Evolutionary conservation across 306 rosid species (phyloP), one percentile per base, ranked within the genome.

Genomic region (Inga leiocalycina): DNA sequence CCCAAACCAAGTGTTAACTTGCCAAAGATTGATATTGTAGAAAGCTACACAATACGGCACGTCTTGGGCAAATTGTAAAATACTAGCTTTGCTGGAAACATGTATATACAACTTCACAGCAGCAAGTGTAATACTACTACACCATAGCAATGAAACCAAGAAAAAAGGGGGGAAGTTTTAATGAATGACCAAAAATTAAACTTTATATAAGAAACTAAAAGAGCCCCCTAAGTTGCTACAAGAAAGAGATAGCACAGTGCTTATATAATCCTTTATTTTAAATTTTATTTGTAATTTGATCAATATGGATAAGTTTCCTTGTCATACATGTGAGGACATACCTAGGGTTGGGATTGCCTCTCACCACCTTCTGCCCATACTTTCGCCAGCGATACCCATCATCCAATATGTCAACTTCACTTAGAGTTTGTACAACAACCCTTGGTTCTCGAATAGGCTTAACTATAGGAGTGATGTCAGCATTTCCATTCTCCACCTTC

Each of bases 371-470:
- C 91, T 97, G 99, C 85, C 99, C 99, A 81, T 97, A 97, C 88
- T 97, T 97, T 68, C 99, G 97, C 99, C 99, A 97, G 87, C 99
- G 99, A 77, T 97, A 97, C 77, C 99, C 99, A 82, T 97, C 99
- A 88, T 97, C 99, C 90, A 97, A 87, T 84, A 97, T 97, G 85
- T 97, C 99, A 71, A 97, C 98, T 93, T 97, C 99, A 85, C 99
- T 97, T 80, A 94, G 80, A 24, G 99, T 97, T 87, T 97, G 99
- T 69, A 97, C 99, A 80, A 97, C 99, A 3, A 97, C 99, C 68
- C 99, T 93, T 37, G 99, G 99, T 88, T 97, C 99, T 83, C 98
- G 86, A 76, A 97, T 97, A 72, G 99, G 98, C 87, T 91, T 97
- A 76, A 97, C 91, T 85, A 91, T 86, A 20, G 98, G 97, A 78